These are phyloP conservation scores for Penicillium odoratum DNA, from an alignment of 495 filamentous ascomycete genomes.

Conservation along the genomic window DNA sequence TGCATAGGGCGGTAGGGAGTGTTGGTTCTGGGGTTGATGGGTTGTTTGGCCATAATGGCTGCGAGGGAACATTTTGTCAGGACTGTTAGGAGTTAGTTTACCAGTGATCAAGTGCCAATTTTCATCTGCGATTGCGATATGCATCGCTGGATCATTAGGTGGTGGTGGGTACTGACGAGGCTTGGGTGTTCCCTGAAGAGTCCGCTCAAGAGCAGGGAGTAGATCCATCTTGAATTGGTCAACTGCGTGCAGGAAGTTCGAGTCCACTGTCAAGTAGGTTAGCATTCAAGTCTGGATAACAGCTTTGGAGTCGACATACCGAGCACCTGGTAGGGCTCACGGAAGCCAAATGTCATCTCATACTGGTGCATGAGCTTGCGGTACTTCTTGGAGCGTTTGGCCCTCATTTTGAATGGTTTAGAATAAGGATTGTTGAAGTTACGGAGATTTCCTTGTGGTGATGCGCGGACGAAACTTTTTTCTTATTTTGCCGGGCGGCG, in stretches of 20 bases:
- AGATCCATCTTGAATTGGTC: conserved; percentile 80
- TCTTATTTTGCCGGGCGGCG: conserved; percentile 45
- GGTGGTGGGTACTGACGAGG: conserved; percentile 57
- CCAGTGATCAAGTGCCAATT: not conserved
- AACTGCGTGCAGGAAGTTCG: conserved; percentile 73
- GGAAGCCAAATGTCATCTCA: conserved; percentile 78
- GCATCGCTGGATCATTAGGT: not conserved
- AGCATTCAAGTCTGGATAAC: conserved; percentile 5
- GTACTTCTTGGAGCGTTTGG: conserved; percentile 93
- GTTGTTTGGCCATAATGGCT: conserved; percentile 45
- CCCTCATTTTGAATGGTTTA: conserved; percentile 64
- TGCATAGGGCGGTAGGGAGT: conserved; percentile 40
- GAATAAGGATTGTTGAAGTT: conserved; percentile 17
- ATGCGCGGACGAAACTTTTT: conserved; percentile 40
- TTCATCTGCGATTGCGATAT: not conserved
- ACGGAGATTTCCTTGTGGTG: conserved; percentile 11
- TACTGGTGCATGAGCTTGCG: conserved; percentile 95
- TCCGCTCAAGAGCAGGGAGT: conserved; percentile 65
- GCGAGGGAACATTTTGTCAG: conserved; percentile 61
- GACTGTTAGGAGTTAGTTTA: conserved; percentile 36
- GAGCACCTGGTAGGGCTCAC: conserved; percentile 91
- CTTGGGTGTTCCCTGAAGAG: conserved; percentile 80
- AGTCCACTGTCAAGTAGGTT: conserved; percentile 58
- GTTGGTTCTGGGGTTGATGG: conserved; percentile 47
- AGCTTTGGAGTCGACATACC: conserved; percentile 40